Evolutionary conservation across 148 eudicot genomes (phyloP).

Genomic region (Salicornia ramosissima): DNA sequence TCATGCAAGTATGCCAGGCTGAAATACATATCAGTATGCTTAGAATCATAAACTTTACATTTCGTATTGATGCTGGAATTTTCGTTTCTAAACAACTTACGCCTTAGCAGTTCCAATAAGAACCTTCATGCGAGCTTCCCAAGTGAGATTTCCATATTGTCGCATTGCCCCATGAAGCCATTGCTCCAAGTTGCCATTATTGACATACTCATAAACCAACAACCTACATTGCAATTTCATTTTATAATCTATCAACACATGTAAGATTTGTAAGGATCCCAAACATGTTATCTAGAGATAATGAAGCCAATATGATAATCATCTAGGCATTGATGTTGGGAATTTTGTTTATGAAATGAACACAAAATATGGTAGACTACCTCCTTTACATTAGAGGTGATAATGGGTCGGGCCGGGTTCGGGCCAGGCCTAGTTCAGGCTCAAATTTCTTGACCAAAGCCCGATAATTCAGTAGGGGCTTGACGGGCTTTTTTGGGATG

Average conservation of each 20-base stretch:
- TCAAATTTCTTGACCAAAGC: no score
- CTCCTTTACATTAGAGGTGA: no score
- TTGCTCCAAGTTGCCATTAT: conserved; percentile 88
- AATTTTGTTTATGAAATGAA: not conserved
- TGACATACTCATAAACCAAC: conserved; percentile 88
- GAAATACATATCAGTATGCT: conserved; percentile 23
- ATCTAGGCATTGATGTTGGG: not conserved
- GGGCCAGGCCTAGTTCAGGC: no score
- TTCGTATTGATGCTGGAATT: not conserved
- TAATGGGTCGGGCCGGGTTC: no score
- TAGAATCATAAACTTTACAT: not conserved
- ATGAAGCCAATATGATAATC: not conserved
- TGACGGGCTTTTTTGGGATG: no score
- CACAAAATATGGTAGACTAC: not conserved
- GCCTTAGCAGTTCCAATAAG: conserved; percentile 91
- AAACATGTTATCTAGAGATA: not conserved
- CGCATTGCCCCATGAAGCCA: conserved; percentile 97
- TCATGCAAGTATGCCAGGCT: conserved; percentile 94
- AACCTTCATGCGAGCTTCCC: conserved; percentile 94
- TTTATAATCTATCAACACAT: not conserved
- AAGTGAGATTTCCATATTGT: conserved; percentile 76
- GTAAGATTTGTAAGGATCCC: not conserved
- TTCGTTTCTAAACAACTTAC: conserved; percentile 38
- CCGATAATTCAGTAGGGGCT: no score
- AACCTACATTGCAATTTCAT: conserved; percentile 36